These are phyloP conservation scores for Penicillium daleae DNA, from an alignment of 495 filamentous ascomycete genomes.

Conservation along the genomic window DNA sequence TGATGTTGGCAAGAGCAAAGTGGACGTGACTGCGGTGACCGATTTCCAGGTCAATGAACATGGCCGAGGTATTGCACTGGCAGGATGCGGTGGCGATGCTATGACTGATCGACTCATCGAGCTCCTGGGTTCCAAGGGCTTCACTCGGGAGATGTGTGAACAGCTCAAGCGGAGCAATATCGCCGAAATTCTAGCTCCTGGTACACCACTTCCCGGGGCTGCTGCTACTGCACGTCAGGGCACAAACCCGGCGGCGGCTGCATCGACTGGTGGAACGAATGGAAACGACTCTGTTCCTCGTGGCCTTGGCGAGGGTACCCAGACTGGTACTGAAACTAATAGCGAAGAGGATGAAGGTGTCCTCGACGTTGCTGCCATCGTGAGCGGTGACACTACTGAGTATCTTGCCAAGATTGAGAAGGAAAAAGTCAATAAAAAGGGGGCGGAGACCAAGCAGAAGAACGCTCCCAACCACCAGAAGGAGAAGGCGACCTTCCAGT, in stretches of 20 bases:
- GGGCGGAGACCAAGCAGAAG: slow-evolving; percentile 54
- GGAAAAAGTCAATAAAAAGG: slow-evolving; percentile 77
- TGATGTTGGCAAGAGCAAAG: slow-evolving; percentile 88
- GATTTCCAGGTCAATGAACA: slow-evolving; percentile 71
- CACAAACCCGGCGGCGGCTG: slow-evolving; percentile 62
- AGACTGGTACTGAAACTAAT: slow-evolving; percentile 47
- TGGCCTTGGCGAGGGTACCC: slow-evolving; percentile 56
- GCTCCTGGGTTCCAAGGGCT: slow-evolving; percentile 69
- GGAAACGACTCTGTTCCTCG: slow-evolving; percentile 45
- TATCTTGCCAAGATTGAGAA: slow-evolving; percentile 90
- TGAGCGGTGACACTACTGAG: slow-evolving; percentile 90
- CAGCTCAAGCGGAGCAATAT: slow-evolving; percentile 88
- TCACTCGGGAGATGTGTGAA: slow-evolving; percentile 89
- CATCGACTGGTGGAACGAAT: slow-evolving; percentile 54
- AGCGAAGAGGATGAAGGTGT: slow-evolving; percentile 77
- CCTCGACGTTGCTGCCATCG: slow-evolving; percentile 91
- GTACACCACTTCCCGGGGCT: slow-evolving; percentile 59
- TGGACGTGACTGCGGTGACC: slow-evolving; percentile 84
- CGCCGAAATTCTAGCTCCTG: slow-evolving; percentile 82
- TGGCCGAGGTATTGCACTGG: slow-evolving; percentile 64
- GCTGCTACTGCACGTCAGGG: slow-evolving; percentile 51
- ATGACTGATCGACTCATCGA: slow-evolving; percentile 78
- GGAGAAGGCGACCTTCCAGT: slow-evolving; percentile 75
- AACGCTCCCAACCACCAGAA: slow-evolving; percentile 83
- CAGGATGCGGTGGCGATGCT: slow-evolving; percentile 79